Conservation (phyloP, 176 grass and related monocot genomes). For the Oryza longistaminata region DNA sequence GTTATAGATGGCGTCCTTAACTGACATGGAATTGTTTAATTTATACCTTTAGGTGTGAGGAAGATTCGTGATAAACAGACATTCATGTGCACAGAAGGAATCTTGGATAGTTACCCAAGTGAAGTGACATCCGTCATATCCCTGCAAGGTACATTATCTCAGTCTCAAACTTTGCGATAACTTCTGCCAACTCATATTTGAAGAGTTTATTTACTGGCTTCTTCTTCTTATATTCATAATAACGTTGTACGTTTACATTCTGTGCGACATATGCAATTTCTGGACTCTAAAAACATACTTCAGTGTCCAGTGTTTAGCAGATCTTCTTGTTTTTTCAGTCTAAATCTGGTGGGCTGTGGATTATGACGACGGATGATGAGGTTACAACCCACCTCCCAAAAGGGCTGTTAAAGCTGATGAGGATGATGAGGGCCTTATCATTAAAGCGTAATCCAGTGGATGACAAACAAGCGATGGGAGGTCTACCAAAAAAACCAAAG, state of each 20-base stretch:
- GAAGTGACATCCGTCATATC: slow-evolving; percentile 39
- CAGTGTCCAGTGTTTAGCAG: slow-evolving; percentile 8
- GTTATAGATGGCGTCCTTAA: slow-evolving; percentile 3
- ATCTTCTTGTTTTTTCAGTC: slow-evolving; percentile 47
- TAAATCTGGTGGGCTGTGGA: slow-evolving; percentile 57
- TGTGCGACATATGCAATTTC: slow-evolving; percentile 28
- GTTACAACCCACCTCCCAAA: slow-evolving; percentile 59
- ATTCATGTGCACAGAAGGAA: slow-evolving; percentile 37
- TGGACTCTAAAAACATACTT: slow-evolving; percentile 15
- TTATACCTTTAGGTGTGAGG: slow-evolving; percentile 51
- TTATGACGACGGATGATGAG: slow-evolving; percentile 45
- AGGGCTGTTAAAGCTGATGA: slow-evolving; percentile 42
- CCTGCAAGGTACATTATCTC: slow-evolving; percentile 58
- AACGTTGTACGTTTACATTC: not conserved
- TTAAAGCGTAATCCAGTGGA: slow-evolving; percentile 39
- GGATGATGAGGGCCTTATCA: slow-evolving; percentile 43
- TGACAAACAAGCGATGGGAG: slow-evolving; percentile 28
- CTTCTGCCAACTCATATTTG: not conserved
- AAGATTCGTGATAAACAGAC: slow-evolving; percentile 54
- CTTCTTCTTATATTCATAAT: slow-evolving; percentile 15
- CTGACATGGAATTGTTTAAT: slow-evolving; percentile 25
- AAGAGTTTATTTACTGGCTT: slow-evolving; percentile 13
- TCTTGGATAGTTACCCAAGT: slow-evolving; percentile 39
- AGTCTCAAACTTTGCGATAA: slow-evolving; percentile 14
- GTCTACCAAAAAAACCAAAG: slow-evolving; percentile 55